These are phyloP conservation scores for Sambucus nigra DNA, from an alignment of 129 eudicot species.

Conservation along the genomic window DNA sequence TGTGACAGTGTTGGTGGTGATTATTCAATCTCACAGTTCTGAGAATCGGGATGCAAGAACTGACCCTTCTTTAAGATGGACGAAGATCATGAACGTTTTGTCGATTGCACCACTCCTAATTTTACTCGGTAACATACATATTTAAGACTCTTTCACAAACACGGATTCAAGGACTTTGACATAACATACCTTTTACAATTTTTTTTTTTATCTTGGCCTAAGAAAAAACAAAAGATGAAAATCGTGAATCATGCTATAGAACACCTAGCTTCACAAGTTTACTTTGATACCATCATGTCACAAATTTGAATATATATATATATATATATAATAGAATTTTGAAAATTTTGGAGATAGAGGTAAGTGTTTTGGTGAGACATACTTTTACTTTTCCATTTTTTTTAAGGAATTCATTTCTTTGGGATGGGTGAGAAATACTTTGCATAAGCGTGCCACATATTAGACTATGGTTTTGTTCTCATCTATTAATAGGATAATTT, in stretches of 20 bases:
- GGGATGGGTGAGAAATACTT: too few relatives aligned
- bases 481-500: too few relatives aligned
- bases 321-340: too few relatives aligned
- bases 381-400: too few relatives aligned
- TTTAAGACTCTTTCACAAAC: neutral
- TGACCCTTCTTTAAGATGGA: conserved; percentile 93
- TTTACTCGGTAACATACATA: conserved; percentile 60
- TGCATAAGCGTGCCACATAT: too few relatives aligned
- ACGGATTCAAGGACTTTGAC: too few relatives aligned
- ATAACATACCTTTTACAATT: too few relatives aligned
- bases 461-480: too few relatives aligned
- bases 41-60: conserved; percentile 90
- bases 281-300: neutral
- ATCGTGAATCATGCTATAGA: neutral
- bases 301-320: too few relatives aligned
- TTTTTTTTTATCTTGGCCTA: neutral
- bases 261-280: neutral
- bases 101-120: conserved; percentile 87
- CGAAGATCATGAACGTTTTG: conserved; percentile 74
- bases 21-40: conserved; percentile 31
- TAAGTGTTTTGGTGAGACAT: too few relatives aligned
- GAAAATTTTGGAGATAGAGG: too few relatives aligned
- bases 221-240: neutral
- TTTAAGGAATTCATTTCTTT: too few relatives aligned
- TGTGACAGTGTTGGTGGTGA: neutral